These are phyloP conservation scores for Scheffersomyces stambukii DNA, from an alignment of 1,139 yeast species.

Conservation along the genomic window DNA sequence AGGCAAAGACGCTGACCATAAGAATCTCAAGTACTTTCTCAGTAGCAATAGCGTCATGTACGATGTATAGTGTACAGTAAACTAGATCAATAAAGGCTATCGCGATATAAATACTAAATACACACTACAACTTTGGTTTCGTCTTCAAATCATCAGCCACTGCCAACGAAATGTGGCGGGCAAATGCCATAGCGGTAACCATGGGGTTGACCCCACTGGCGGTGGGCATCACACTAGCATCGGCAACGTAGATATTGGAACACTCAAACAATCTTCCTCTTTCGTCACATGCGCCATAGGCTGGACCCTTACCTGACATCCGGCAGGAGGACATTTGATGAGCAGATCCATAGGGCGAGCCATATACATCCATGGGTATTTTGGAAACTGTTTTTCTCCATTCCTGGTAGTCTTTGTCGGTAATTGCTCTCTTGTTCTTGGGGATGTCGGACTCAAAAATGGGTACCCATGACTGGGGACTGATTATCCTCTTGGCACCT, in stretches of 20 bases:
- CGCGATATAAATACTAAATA: too few species aligned
- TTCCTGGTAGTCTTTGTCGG: conserved; percentile 42
- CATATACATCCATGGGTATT: conserved; percentile 24
- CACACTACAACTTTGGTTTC: conserved; percentile 23
- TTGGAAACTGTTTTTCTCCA: conserved; percentile 38
- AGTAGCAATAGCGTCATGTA: conserved; percentile 42
- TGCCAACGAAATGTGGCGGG: conserved; percentile 34
- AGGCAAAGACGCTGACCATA: conserved; percentile 22
- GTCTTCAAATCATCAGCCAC: conserved; percentile 33
- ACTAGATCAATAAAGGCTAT: neutral
- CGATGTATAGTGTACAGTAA: conserved; percentile 12
- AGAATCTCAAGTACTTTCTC: conserved; percentile 40
- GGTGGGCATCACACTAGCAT: conserved; percentile 54
- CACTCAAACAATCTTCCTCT: conserved; percentile 52
- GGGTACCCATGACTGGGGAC: conserved; percentile 36
- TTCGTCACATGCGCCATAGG: conserved; percentile 45
- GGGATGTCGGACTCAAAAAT: conserved; percentile 39
- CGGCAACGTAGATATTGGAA: conserved; percentile 51
- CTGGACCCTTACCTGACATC: conserved; percentile 48
- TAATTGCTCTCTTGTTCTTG: conserved; percentile 34
- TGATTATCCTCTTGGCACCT: conserved; percentile 46
- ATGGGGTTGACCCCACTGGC: conserved; percentile 62
- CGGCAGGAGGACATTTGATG: conserved; percentile 62
- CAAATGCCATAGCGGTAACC: conserved; percentile 40
- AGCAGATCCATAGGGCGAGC: conserved; percentile 46